Conservation (phyloP, 305 asterid genomes). For the Fraxinus xanthoxyloides region DNA sequence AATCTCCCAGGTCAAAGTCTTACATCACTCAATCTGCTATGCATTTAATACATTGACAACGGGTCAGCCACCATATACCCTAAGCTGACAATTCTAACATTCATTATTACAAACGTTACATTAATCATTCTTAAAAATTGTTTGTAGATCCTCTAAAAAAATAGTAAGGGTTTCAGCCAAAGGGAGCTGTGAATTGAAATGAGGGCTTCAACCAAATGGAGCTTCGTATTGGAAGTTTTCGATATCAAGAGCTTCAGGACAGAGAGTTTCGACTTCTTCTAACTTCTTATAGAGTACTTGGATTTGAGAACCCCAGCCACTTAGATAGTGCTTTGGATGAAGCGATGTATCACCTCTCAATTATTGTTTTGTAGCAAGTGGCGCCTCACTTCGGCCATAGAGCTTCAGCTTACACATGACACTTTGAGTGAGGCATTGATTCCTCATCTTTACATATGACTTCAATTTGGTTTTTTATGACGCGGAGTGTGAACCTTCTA, state of each 20-base stretch:
- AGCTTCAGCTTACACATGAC: too few species aligned
- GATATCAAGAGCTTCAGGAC: neutral
- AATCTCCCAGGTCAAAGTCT: neutral
- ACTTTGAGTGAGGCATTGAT: neutral
- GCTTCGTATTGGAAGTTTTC: neutral
- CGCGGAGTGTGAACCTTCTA: neutral
- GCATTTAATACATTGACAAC: neutral
- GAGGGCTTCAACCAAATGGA: neutral
- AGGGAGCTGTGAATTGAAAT: too few species aligned
- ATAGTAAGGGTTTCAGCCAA: neutral
- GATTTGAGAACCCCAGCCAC: neutral
- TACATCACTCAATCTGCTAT: neutral
- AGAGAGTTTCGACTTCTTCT: neutral
- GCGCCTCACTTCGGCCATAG: too few species aligned
- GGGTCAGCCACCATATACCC: neutral
- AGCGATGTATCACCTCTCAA: too few species aligned
- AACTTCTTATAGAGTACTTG: neutral
- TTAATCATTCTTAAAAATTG: neutral
- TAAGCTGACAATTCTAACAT: neutral
- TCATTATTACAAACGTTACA: neutral
- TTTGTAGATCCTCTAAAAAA: neutral
- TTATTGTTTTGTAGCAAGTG: too few species aligned
- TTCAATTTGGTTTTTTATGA: neutral
- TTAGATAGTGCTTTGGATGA: neutral
- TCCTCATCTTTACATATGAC: neutral